Evolutionary conservation across 2,329 filamentous ascomycete species (phyloP).

Genomic region (Aspergillus sp.): DNA sequence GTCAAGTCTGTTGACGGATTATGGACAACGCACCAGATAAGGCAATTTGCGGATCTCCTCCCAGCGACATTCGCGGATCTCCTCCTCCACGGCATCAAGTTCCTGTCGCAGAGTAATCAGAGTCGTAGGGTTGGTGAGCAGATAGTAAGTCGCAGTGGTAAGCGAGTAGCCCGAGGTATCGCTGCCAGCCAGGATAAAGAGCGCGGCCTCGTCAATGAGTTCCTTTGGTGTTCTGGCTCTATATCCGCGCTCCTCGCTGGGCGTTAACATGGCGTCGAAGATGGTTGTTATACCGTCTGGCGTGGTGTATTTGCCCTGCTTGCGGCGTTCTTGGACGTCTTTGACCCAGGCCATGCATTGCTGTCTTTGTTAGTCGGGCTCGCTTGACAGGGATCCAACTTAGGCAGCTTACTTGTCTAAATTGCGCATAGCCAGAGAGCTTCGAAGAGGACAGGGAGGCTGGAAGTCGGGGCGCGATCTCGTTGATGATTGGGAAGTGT

Average conservation of each 20-base stretch:
- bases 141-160: constrained; percentile 48
- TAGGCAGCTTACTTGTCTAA: too few species aligned
- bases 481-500: too few species aligned
- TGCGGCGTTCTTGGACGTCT: too few species aligned
- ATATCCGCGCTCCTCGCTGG: background rate
- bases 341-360: too few species aligned
- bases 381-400: too few species aligned
- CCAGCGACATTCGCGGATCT: background rate
- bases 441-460: too few species aligned
- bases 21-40: background rate
- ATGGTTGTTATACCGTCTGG: background rate
- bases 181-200: constrained; percentile 43
- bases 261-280: background rate
- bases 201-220: background rate
- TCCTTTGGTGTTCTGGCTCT: background rate
- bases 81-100: background rate
- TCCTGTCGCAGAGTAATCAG: background rate
- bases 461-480: too few species aligned
- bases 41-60: background rate
- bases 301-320: background rate
- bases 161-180: constrained; percentile 55
- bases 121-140: background rate
- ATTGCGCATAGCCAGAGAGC: too few species aligned
- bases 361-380: too few species aligned
- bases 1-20: accelerated